These are phyloP conservation scores for Gaeumannomyces tritici DNA, from an alignment of 2,329 filamentous ascomycete species.

Conservation along the genomic window DNA sequence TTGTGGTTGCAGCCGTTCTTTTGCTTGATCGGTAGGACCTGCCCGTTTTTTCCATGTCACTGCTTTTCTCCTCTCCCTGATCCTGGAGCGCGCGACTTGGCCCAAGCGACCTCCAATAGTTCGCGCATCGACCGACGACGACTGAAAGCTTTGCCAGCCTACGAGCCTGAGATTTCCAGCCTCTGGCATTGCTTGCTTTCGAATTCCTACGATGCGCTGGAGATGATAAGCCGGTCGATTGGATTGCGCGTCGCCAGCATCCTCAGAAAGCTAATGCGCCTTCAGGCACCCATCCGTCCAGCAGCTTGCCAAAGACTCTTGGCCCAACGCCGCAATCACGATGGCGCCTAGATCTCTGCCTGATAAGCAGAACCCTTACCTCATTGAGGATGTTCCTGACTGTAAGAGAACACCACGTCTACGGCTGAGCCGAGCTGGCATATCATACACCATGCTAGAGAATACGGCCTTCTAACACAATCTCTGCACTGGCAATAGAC, in stretches of 20 bases:
- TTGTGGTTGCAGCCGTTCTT: not conserved
- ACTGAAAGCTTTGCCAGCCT: not conserved
- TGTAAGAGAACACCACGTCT: constrained; percentile 25
- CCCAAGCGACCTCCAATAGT: not conserved
- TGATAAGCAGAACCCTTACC: constrained; percentile 41
- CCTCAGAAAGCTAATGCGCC: not conserved
- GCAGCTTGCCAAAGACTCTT: not conserved
- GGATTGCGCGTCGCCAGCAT: not conserved
- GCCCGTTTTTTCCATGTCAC: not conserved
- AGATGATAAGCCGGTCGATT: not conserved
- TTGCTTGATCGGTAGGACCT: not conserved
- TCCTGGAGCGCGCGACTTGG: not conserved
- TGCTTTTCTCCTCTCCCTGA: not conserved
- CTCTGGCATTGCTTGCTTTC: not conserved
- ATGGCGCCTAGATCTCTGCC: constrained; percentile 24
- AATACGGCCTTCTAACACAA: not conserved
- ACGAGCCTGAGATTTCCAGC: not conserved
- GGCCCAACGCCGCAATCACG: not conserved
- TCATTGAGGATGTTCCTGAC: constrained; percentile 40
- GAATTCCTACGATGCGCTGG: not conserved
- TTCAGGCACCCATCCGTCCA: not conserved
- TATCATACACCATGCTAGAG: too few relatives aligned
- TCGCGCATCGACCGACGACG: not conserved
- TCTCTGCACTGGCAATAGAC: constrained; percentile 35
- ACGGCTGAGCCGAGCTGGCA: not conserved